Base-by-base conservation (phyloP, 140 eudicot genomes). In the Senecio squalidus region DNA sequence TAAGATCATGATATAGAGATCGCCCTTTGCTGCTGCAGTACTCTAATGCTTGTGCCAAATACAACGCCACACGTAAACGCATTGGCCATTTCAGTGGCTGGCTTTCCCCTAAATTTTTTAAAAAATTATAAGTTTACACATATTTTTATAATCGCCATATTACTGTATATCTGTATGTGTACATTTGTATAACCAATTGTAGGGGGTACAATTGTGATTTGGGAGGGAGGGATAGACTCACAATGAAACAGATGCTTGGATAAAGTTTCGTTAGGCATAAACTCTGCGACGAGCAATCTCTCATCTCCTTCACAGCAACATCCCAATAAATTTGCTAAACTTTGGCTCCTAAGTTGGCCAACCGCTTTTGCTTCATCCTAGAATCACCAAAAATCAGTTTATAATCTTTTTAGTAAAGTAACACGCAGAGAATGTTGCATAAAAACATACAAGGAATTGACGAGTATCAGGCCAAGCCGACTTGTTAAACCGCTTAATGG, bases 281-380 rank as follows among this genome's bases (percentile, higher is more conserved):
- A 88, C 46, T 88, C 94, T 1, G 96, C 94, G 2, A 84, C 82
- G 27, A 88, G 87, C 73, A 88, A 66, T 63, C 96, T 84, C 78
- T 88, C 94, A 52, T 84, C 80, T 46, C 94, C 94, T 63, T 88
- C 94, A 48, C 56, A 78, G 63, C 96, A 84, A 49, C 90, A 88
- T 8, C 96, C 96, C 40, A 84, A 31, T 70, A 88, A 58, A 79
- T 84, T 88, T 0, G 78, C 96, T 67, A 88, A 53, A 23, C 82
- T 52, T 46, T 81, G 79, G 45, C 86, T 88, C 62, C 96, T 71
- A 62, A 84, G 80, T 67, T 71, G 73, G 67, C 96, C 94, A 22
- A 88, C 94, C 5, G 80, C 38, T 74, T 78, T 88, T 40, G 96
- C 94, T 75, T 88, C 96, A 62, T 88, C 96, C 96, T 88, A 58